Evolutionary conservation across 176 grass and related monocot species (phyloP), one percentile per base, ranked within the genome.

Genomic region (Carex cristatella): DNA sequence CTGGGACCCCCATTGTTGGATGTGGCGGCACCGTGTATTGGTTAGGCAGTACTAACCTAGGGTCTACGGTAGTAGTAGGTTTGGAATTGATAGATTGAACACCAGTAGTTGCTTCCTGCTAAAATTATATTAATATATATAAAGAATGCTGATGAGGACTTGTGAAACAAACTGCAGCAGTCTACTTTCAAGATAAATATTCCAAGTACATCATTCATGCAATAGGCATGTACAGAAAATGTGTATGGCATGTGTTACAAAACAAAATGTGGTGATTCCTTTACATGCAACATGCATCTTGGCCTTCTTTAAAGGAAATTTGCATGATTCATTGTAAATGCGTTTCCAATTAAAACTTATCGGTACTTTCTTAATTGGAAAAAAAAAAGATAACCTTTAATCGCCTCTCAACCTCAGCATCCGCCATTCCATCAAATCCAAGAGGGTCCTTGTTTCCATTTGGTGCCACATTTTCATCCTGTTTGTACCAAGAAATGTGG

Each of bases 381-480:
- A 70, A 46, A n/a, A 28, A 80, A 75, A 88, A 83, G 37, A 85
- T 74, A 78, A 98, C 95, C 88, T 99, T 95, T 89, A 91, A 87
- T 95, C 90, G 93, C 88, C 88, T 86, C 72, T 95, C 96, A 8
- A 89, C 84, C 87, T 92, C 93, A 86, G 91, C 91, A 87, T 91
- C 96, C 35, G 87, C 85, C 87, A 92, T 98, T 68, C 96, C 96
- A 86, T 99, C 91, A 72, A 92, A 92, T 85, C 84, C 28, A 19
- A 85, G 59, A 56, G 84, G 65, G 82, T 94, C 91, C 84, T 79
- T 91, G 55, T 88, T 94, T 76, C 84, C 85, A 81, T 91, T 99
- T 61, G 54, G 76, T 40, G 84, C 62, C 81, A 61, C 80, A 89
- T 80, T 94, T 44, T 95, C 91, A 67, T 98, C 91, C 96, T 98